Evolutionary conservation across 225 moss, liverwort and hornwort species (phyloP).

Genomic region (Antitrichia curtipendula): DNA sequence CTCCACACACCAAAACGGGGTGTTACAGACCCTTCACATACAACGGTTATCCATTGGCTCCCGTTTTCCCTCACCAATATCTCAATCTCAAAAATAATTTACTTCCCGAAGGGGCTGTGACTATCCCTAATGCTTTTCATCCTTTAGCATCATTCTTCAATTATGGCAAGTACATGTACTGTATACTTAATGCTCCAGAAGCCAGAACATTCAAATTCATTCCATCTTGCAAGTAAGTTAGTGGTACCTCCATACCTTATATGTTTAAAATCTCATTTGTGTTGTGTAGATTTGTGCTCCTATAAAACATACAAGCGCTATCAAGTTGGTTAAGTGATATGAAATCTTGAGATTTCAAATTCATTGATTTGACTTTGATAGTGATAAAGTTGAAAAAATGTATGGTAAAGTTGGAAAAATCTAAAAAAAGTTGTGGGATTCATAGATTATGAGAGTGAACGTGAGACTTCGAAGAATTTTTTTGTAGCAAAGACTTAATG

Average conservation of each 20-base stretch:
- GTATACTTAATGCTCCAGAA: neutral
- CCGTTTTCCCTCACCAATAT: no score
- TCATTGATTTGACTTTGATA: neutral
- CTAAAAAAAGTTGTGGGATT: neutral
- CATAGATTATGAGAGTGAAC: neutral
- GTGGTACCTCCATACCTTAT: neutral
- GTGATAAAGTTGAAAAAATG: neutral
- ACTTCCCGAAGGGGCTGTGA: no score
- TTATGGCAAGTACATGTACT: neutral
- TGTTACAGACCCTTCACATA: no score
- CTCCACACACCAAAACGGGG: no score
- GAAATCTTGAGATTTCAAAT: neutral
- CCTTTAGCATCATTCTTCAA: no score
- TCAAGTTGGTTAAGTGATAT: no score
- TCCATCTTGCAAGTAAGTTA: no score
- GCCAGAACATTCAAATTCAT: neutral
- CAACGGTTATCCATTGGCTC: no score
- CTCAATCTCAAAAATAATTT: no score
- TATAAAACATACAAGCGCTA: neutral
- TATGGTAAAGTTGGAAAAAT: neutral
- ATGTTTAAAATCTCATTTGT: neutral
- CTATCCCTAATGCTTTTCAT: neutral
- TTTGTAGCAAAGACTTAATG: neutral
- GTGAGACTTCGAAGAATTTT: neutral
- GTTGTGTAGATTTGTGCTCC: neutral